Base-by-base conservation (phyloP, 139 green algal genomes). In the Picochlorum sp. region DNA sequence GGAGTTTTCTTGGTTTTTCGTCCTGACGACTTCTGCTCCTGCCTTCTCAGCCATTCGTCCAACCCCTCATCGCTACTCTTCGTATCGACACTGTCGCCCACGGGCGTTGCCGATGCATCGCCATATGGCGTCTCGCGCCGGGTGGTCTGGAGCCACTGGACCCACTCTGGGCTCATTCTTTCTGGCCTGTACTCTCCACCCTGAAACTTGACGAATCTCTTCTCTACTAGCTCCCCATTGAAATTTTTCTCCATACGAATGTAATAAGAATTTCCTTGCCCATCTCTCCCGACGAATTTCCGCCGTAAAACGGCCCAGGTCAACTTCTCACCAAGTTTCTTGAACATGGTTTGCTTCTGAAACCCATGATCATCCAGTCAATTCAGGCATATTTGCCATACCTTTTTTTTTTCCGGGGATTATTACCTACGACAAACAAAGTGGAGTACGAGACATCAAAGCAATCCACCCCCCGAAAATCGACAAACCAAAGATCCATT, bases 141-240 rank as follows among this genome's bases (percentile, higher is more conserved):
- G 8, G 21, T n/a, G 26, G 58, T 65, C 20, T 23, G 20, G 13
- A 65, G 58, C 58, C 58, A 65, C 58, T 23, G n/a, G 9, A 28
- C 20, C 58, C 58, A 65, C 15, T 59, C 23, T 32, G 23, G 18
- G 6, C n/a, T 21, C 21, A 65, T 15, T 21, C 32, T 11, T 20
- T 15, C 15, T 4, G 58, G 58, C 8, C 57, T 23, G 13, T 20
- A 57, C n/a, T 65, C 58, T 18, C 26, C 58, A 38, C n/a, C 41
- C 18, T 54, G 34, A 21, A 34, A 65, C 21, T 65, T 65, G 18
- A 65, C 58, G 20, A 65, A 45, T 18, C 58, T 21, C 21, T 32
- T 51, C 58, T 65, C 58, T 30, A 65, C 23, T 10, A 52, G 15
- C 20, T 65, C 58, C 15, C 58, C 58, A 16, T 65, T 32, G n/a